A percentile compares a stretch with the other conserved stretches of the same genome.
These are phyloP conservation scores for Baudoinia panamericana DNA, from an alignment of 495 filamentous ascomycete species.

Conservation along the genomic window DNA sequence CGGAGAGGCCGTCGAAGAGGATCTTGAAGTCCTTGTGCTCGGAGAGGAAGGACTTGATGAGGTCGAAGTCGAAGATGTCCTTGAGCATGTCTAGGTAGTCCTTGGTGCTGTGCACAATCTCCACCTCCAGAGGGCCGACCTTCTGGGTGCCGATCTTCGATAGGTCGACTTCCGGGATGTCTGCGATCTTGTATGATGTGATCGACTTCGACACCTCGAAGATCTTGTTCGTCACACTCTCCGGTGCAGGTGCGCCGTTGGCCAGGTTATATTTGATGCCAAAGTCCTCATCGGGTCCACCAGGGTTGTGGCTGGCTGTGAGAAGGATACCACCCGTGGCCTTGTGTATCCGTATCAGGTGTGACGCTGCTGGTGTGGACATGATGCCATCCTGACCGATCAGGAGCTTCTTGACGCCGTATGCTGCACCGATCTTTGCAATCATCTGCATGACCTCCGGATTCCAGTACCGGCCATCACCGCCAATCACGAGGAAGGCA, in stretches of 20 bases:
- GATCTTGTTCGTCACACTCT: conserved; percentile 95
- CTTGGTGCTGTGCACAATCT: conserved; percentile 80
- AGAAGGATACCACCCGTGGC: conserved; percentile 93
- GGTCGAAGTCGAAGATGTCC: conserved; percentile 91
- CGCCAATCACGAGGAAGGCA: conserved; percentile 88
- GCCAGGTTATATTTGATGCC: conserved; percentile 98
- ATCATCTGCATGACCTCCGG: conserved; percentile 91
- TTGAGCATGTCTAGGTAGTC: conserved; percentile 95
- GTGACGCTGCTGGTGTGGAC: conserved; percentile 88
- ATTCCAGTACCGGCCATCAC: conserved; percentile 96
- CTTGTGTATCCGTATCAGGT: conserved; percentile 82
- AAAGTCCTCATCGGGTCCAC: conserved; percentile 86
- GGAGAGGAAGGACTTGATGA: conserved; percentile 86
- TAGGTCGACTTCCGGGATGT: conserved; percentile 78
- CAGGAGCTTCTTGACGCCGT: conserved; percentile 96
- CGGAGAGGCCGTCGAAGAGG: conserved; percentile 85
- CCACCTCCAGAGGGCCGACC: conserved; percentile 78
- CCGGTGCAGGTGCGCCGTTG: conserved; percentile 90
- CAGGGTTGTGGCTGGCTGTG: conserved; percentile 96
- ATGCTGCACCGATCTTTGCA: conserved; percentile 91
- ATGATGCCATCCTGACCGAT: conserved; percentile 93
- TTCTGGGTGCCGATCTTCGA: conserved; percentile 65
- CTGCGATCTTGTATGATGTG: conserved; percentile 78
- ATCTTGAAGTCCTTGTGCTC: conserved; percentile 86
- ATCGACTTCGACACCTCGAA: conserved; percentile 78